Evolutionary conservation across 2,329 filamentous ascomycete genomes (phyloP).

Genomic region (Epichloe elymi): DNA sequence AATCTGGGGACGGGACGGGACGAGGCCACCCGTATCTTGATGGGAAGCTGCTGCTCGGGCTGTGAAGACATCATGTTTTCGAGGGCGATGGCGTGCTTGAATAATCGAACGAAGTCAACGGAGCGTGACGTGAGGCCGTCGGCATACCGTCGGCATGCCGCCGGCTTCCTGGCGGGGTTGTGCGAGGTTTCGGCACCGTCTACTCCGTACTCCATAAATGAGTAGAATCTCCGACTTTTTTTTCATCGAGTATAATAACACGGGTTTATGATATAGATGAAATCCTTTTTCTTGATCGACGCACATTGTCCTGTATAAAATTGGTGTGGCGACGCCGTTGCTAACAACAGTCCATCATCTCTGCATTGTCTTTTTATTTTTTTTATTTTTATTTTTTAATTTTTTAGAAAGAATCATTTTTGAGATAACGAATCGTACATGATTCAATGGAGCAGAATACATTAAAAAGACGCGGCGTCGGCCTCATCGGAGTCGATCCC

Average conservation of each 20-base stretch:
- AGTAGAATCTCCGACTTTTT: too few relatives aligned
- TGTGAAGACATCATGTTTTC: constrained; percentile 12
- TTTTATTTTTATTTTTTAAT: too few relatives aligned
- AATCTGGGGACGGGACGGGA: background rate
- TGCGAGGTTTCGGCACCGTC: too few relatives aligned
- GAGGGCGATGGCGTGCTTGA: constrained; percentile 15
- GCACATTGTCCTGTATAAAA: background rate
- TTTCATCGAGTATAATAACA: too few relatives aligned
- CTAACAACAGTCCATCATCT: background rate
- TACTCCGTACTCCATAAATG: too few relatives aligned
- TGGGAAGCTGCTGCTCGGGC: background rate
- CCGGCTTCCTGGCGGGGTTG: too few relatives aligned
- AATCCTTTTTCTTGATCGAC: background rate
- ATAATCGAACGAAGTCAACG: background rate
- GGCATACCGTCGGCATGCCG: too few relatives aligned
- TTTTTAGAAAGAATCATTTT: too few relatives aligned
- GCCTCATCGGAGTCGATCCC: constrained; percentile 16
- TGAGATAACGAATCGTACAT: background rate
- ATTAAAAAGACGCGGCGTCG: constrained; percentile 15
- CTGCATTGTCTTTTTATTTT: too few relatives aligned
- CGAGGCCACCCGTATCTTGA: background rate
- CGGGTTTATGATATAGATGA: background rate
- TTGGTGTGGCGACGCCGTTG: background rate
- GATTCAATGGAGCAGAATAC: constrained; percentile 18
- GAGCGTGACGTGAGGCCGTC: too few relatives aligned